Evolutionary conservation across 495 filamentous ascomycete species (phyloP).

Genomic region (Penicillium subrubescens): DNA sequence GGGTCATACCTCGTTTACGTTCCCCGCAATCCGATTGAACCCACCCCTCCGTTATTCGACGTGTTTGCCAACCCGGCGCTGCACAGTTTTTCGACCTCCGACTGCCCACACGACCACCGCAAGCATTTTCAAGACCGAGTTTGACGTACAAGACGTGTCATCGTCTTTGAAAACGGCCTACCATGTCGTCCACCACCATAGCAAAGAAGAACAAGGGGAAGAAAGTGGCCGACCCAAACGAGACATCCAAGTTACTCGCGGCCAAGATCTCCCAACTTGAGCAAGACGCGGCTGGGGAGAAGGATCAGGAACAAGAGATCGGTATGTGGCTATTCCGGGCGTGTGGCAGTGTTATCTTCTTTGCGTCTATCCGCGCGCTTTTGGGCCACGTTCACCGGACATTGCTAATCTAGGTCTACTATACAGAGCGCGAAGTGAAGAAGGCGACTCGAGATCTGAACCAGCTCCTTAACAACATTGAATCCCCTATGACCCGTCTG

Average conservation of each 20-base stretch:
- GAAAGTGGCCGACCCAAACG: slow-evolving; percentile 75
- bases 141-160: neutral
- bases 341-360: neutral
- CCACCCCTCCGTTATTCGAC: slow-evolving; percentile 8
- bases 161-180: neutral
- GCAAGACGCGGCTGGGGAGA: slow-evolving; percentile 86
- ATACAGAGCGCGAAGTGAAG: slow-evolving; percentile 77
- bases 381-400: neutral
- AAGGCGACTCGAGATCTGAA: slow-evolving; percentile 90
- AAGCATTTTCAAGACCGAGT: neutral
- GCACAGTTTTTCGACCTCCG: slow-evolving; percentile 29
- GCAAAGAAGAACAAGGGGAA: slow-evolving; percentile 72
- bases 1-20: slow-evolving; percentile 13
- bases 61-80: slow-evolving; percentile 15
- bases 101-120: slow-evolving; percentile 14
- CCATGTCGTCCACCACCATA: slow-evolving; percentile 48
- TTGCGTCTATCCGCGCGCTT: slow-evolving; percentile 4
- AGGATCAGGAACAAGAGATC: slow-evolving; percentile 94
- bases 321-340: slow-evolving; percentile 61
- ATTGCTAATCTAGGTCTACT: slow-evolving; percentile 24
- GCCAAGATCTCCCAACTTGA: slow-evolving; percentile 96
- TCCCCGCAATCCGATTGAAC: slow-evolving; percentile 23
- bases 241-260: slow-evolving; percentile 85
- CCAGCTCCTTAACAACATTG: slow-evolving; percentile 77
- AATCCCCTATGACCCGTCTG: slow-evolving; percentile 70